phyloP scores from a whole-genome alignment of 2,329 filamentous ascomycete species.

The Ophiostoma sp. region DNA sequence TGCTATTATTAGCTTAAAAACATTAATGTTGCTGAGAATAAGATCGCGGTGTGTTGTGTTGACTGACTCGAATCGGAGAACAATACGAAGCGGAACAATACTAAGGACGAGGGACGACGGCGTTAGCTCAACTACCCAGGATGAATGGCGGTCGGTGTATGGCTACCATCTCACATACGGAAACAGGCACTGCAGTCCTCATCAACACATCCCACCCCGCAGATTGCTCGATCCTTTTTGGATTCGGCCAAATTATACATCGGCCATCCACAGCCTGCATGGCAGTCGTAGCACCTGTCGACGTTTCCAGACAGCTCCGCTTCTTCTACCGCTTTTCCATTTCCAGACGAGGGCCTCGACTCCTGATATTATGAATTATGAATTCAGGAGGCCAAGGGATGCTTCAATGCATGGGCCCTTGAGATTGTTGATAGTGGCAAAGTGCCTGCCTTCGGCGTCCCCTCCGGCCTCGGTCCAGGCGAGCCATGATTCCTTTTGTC shows the following conservation, averaged over 20 bases:
- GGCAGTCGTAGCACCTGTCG: not conserved
- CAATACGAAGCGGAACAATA: conserved; percentile 2
- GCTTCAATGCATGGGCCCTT: not conserved
- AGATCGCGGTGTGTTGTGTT: not conserved
- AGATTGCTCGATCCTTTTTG: not conserved
- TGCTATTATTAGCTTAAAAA: too few relatives aligned
- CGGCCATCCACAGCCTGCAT: too few relatives aligned
- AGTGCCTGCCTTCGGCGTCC: too few relatives aligned
- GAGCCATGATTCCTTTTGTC: not conserved
- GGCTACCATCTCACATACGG: not conserved
- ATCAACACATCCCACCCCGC: not conserved
- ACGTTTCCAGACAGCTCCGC: not conserved
- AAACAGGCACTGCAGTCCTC: not conserved
- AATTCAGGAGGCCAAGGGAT: not conserved
- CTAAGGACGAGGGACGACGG: not conserved
- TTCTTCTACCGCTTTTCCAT: not conserved
- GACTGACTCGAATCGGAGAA: not conserved
- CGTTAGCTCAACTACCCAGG: not conserved
- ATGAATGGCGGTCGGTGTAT: not conserved
- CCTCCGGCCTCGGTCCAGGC: not conserved
- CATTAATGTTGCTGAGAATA: too few relatives aligned
- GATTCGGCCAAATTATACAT: too few relatives aligned
- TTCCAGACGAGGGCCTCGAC: not conserved
- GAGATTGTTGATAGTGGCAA: conserved; percentile 1
- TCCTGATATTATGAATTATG: not conserved